Conservation (phyloP, 2,329 filamentous ascomycete genomes). For the Clonostachys rosea region DNA sequence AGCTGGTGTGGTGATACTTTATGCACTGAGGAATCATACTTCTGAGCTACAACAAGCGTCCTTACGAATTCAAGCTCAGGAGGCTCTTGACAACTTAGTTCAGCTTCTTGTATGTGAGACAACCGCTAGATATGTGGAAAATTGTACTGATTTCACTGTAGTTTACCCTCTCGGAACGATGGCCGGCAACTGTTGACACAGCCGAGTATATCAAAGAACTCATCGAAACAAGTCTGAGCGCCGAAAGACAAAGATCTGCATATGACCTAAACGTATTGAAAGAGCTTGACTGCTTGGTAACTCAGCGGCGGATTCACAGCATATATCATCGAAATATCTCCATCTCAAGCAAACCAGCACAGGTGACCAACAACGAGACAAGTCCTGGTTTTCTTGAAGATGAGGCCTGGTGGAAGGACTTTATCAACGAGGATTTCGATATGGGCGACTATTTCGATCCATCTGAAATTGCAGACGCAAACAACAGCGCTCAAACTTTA, state of each 20-base stretch:
- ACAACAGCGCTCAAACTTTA: neutral
- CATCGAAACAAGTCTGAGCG: slow-evolving; percentile 5
- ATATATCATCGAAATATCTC: slow-evolving; percentile 7
- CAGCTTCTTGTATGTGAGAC: neutral
- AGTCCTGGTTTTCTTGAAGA: slow-evolving; percentile 2
- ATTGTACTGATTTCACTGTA: no score
- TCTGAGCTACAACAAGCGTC: neutral
- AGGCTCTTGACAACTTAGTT: neutral
- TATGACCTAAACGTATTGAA: slow-evolving; percentile 8
- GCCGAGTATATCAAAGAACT: slow-evolving; percentile 7
- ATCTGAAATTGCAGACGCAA: neutral
- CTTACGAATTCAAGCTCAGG: neutral
- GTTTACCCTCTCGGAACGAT: slow-evolving; percentile 1
- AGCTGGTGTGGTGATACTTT: slow-evolving; percentile 1
- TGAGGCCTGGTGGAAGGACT: slow-evolving; percentile 7
- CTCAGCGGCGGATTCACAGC: slow-evolving; percentile 7
- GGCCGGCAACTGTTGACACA: slow-evolving; percentile 4
- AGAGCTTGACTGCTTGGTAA: slow-evolving; percentile 8
- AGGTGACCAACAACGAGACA: neutral
- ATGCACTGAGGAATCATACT: neutral
- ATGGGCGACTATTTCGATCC: neutral
- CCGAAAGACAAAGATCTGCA: slow-evolving; percentile 3
- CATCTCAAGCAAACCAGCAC: neutral
- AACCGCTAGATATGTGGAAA: no score
- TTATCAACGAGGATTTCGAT: slow-evolving; percentile 5